These are phyloP conservation scores for Kodamaea nitidulidarum DNA, from an alignment of 805 yeast genomes.

Conservation along the genomic window DNA sequence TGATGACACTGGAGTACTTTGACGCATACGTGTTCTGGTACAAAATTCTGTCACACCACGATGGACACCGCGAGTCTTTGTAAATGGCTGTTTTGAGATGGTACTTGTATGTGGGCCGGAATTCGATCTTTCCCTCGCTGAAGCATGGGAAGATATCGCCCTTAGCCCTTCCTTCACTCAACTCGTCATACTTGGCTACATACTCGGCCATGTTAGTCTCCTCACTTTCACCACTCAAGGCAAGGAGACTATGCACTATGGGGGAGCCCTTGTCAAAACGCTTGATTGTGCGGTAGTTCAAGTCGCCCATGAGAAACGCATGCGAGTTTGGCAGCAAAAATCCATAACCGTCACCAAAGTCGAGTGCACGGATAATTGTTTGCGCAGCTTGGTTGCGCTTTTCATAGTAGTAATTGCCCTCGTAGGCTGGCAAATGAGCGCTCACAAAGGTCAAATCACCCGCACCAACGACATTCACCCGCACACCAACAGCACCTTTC, in stretches of 20 bases:
- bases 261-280: slow-evolving; percentile 11
- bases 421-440: slow-evolving; percentile 76
- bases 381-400: slow-evolving; percentile 52
- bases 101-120: slow-evolving; percentile 81
- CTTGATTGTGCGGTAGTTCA: slow-evolving; percentile 65
- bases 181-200: slow-evolving; percentile 46
- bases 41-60: slow-evolving; percentile 89
- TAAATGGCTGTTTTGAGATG: slow-evolving; percentile 47
- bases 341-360: slow-evolving; percentile 55
- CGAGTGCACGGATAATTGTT: slow-evolving; percentile 37
- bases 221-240: slow-evolving; percentile 10
- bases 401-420: slow-evolving; percentile 48
- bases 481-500: slow-evolving; percentile 70
- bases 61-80: slow-evolving; percentile 60
- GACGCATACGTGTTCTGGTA: slow-evolving; percentile 43
- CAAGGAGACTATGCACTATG: slow-evolving; percentile 20
- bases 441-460: slow-evolving; percentile 57
- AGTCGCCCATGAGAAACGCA: slow-evolving; percentile 76
- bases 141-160: slow-evolving; percentile 58
- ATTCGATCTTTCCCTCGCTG: slow-evolving; percentile 58
- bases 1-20: neutral
- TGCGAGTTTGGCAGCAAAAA: slow-evolving; percentile 52
- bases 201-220: slow-evolving; percentile 15
- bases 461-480: slow-evolving; percentile 36
- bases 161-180: slow-evolving; percentile 35